Evolutionary conservation across 169 alveolate species (phyloP), one percentile per base, ranked within the genome.

Genomic region (Sarcocystis neurona): DNA sequence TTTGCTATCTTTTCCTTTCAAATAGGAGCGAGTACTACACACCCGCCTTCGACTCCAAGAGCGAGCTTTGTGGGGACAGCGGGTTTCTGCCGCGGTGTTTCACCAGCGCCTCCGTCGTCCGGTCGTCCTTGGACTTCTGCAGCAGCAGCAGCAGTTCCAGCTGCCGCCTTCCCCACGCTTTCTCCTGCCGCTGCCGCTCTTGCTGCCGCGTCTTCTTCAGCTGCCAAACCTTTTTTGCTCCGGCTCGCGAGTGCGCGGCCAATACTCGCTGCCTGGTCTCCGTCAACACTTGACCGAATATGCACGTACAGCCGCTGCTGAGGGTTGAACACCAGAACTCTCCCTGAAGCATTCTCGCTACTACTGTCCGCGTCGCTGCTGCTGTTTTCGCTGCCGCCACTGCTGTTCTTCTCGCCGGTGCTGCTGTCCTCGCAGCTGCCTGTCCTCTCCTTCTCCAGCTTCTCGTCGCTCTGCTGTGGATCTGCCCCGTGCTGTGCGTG

Each of bases 31-130:
- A n/a, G n/a, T n/a, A n/a, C n/a, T 27, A 53, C 92, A 32, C 6
- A 89, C 87, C 93, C 93, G 8, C 93, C 93, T 44, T 90, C 89
- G 18, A 90, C 93, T 30, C 78, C 89, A 34, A 90, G 63, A 0
- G 90, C 93, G 87, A 90, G 78, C 74, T 90, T 90, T 46, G 89
- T 82, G 15, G 92, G 89, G 3, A 30, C 44, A 1, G 43, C 43
- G 46, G 70, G 4, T 3, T 5, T 43, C 32, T 20, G 4, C 43
- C 12, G 37, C 4, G 2, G 46, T 63, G 10, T 43, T 6, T 37
- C 75, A n/a, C n/a, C 23, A 41, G 32, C 43, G n/a, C n/a, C 34
- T 63, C 18, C 43, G 27, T 15, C 75, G 75, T 63, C 75, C 43
- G 8, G 44, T 5, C 18, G 12, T 53, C 23, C 23, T 23, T 63